Conservation (phyloP, 345 rosid genomes). For the Sisymbrium altissimum region DNA sequence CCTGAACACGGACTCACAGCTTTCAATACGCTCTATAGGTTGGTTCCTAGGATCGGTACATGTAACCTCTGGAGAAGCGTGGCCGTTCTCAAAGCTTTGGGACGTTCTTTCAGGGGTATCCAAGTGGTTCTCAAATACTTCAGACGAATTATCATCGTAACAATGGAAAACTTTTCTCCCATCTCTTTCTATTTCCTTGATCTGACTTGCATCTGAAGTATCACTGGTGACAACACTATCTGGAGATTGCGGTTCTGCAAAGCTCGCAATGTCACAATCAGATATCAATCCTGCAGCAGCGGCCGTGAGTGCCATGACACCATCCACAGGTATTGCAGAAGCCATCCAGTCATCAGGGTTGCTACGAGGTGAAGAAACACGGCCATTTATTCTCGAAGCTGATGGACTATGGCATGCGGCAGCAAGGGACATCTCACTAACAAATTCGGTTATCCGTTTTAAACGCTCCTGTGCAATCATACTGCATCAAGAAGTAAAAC, state of each 20-base stretch:
- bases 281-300: constrained; percentile 72
- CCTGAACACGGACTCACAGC: constrained; percentile 82
- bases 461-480: constrained; percentile 97
- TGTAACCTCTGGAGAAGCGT: constrained; percentile 63
- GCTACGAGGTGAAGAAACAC: constrained; percentile 39
- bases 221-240: constrained; percentile 62
- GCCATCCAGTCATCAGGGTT: constrained; percentile 64
- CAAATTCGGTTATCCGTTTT: constrained; percentile 79
- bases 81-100: constrained; percentile 52
- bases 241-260: constrained; percentile 59
- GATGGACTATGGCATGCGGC: constrained; percentile 47
- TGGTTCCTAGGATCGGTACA: constrained; percentile 39
- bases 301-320: constrained; percentile 68
- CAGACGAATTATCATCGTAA: constrained; percentile 64
- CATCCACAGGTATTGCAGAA: constrained; percentile 75
- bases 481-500: constrained; percentile 56
- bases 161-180: constrained; percentile 42
- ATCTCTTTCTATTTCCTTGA: constrained; percentile 59
- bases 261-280: constrained; percentile 59
- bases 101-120: constrained; percentile 50
- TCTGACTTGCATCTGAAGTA: constrained; percentile 61
- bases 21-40: constrained; percentile 58
- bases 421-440: constrained; percentile 69
- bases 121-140: constrained; percentile 57
- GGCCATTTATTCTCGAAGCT: constrained; percentile 35